A percentile compares a stretch with the other conserved stretches of the same genome.
Evolutionary conservation across 768 basidiomycete genomes (phyloP).

Genomic region (Neoboletus magnificus): DNA sequence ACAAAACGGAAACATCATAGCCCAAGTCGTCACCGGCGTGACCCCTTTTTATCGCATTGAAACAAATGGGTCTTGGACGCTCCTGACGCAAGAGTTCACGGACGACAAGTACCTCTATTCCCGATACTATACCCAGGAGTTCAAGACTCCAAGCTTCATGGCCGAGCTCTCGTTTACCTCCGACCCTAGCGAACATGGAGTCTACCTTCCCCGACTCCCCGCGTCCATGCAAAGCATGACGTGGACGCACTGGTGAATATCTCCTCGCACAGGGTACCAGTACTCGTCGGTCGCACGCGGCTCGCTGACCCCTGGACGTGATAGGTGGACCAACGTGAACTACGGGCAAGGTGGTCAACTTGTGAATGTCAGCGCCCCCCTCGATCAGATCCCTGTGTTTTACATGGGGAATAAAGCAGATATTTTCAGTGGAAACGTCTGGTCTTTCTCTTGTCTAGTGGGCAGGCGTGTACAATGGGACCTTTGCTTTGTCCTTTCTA

Average conservation of each 20-base stretch:
- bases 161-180: constrained; percentile 33
- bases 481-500: background rate
- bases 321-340: constrained; percentile 34
- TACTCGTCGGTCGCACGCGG: background rate
- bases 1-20: background rate
- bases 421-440: constrained; percentile 27
- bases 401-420: constrained; percentile 31
- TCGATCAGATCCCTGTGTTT: constrained; percentile 36
- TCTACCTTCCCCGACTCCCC: background rate
- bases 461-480: background rate
- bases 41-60: background rate
- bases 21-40: background rate
- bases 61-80: background rate
- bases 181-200: constrained; percentile 34
- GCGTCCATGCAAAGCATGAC: constrained; percentile 14
- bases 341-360: constrained; percentile 16
- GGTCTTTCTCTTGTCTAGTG: background rate
- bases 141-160: constrained; percentile 25
- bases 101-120: background rate
- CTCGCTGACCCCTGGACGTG: background rate
- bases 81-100: constrained; percentile 3
- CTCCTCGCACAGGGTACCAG: background rate
- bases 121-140: constrained; percentile 25
- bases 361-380: background rate
- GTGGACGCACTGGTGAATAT: constrained; percentile 33